phyloP scores from a whole-genome alignment of 1,284 basidiomycete genomes.

The Moesziomyces sp. region DNA sequence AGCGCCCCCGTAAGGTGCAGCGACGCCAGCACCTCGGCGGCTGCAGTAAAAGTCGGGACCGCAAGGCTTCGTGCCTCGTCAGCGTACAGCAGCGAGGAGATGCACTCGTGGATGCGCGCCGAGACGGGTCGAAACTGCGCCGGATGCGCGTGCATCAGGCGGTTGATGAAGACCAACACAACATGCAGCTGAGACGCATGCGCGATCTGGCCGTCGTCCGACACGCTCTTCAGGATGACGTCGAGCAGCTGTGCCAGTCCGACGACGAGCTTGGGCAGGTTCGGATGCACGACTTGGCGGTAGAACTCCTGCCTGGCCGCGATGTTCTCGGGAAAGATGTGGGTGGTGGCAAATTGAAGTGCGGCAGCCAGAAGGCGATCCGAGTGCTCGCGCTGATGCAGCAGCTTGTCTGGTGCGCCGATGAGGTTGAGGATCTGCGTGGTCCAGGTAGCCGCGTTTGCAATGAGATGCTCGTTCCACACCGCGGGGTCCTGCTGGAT shows the following conservation, averaged over 20 bases:
- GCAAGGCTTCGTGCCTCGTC: constrained; percentile 9
- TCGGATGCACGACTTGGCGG: constrained; percentile 49
- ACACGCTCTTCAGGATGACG: constrained; percentile 3
- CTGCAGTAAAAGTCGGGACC: constrained; percentile 16
- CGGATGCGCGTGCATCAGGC: constrained; percentile 38
- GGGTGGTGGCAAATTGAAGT: constrained; percentile 18
- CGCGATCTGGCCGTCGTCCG: constrained; percentile 3
- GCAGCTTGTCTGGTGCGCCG: constrained; percentile 26
- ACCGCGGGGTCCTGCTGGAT: constrained; percentile 37
- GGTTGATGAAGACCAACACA: constrained; percentile 22
- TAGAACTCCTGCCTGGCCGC: constrained; percentile 49
- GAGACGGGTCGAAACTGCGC: constrained; percentile 47
- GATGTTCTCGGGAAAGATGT: constrained; percentile 34
- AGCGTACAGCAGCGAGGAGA: constrained; percentile 38
- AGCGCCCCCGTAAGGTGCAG: constrained; percentile 53
- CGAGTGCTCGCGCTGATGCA: constrained; percentile 12
- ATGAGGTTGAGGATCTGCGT: constrained; percentile 39
- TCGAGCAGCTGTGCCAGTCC: constrained; percentile 32
- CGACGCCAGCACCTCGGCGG: constrained; percentile 40
- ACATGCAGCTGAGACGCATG: constrained; percentile 15
- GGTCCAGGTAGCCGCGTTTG: constrained; percentile 45
- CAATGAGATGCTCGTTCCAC: constrained; percentile 39
- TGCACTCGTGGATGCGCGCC: constrained; percentile 33
- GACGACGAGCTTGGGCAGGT: constrained; percentile 28
- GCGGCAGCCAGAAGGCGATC: constrained; percentile 30